A percentile compares a stretch with the other conserved stretches of the same genome.
Conservation (phyloP, 257 asterid genomes). For the Hygrophila difformis region DNA sequence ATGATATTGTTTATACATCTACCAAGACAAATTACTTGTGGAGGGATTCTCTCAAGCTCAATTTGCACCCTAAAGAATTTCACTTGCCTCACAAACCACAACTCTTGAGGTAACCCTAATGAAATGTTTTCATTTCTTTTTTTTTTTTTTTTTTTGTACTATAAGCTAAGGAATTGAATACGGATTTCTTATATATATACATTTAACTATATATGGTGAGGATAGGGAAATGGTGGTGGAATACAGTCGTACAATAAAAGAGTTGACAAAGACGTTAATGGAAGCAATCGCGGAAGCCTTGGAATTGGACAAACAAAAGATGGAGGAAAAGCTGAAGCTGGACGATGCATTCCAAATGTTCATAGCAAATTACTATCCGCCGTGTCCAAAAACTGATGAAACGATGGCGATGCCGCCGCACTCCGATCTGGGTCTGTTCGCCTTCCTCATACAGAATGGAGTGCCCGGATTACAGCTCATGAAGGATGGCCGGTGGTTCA, state of each 20-base stretch:
- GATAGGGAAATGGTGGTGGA: slow-evolving; percentile 22
- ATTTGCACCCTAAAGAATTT: slow-evolving; percentile 32
- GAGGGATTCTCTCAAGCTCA: slow-evolving; percentile 39
- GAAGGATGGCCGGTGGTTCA: slow-evolving; percentile 19
- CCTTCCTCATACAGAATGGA: slow-evolving; percentile 14
- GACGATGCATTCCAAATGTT: slow-evolving; percentile 17
- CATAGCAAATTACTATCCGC: slow-evolving; percentile 21
- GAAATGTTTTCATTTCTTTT: no score
- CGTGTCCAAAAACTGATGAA: slow-evolving; percentile 23
- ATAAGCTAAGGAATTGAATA: no score
- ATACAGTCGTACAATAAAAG: slow-evolving; percentile 13
- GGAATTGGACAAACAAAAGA: slow-evolving; percentile 15
- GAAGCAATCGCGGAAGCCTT: slow-evolving; percentile 16
- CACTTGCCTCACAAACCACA: slow-evolving; percentile 36
- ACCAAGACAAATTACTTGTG: slow-evolving; percentile 25
- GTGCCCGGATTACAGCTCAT: slow-evolving; percentile 21
- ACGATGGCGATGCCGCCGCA: slow-evolving; percentile 28
- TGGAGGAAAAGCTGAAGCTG: slow-evolving; percentile 12
- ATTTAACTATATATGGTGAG: no score
- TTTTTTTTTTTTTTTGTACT: no score
- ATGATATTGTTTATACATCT: slow-evolving; percentile 13
- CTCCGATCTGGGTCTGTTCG: slow-evolving; percentile 22
- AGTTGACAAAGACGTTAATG: slow-evolving; percentile 13
- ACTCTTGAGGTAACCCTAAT: slow-evolving; percentile 15
- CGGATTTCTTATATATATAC: no score